These are phyloP conservation scores for Cercospora sp. DNA, from an alignment of 2,329 filamentous ascomycete species.

Conservation along the genomic window DNA sequence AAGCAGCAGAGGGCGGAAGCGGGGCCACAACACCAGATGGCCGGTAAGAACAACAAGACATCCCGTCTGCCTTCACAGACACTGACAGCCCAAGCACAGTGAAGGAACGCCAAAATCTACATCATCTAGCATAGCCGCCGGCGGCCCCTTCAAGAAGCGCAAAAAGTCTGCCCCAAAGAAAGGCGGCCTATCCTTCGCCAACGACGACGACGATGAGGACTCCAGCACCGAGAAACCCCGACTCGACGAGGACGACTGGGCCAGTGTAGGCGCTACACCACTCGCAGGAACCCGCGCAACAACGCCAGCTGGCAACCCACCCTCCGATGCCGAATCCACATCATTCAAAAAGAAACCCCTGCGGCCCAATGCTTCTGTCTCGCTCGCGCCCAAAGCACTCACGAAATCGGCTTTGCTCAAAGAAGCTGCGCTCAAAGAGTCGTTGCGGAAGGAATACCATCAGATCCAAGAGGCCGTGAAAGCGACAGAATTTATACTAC, in stretches of 20 bases:
- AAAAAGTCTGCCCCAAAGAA: slow-evolving; percentile 51
- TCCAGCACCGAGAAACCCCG: slow-evolving; percentile 5
- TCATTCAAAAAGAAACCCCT: slow-evolving; percentile 49
- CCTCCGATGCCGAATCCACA: slow-evolving; percentile 12
- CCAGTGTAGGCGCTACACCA: slow-evolving; percentile 5
- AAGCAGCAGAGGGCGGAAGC: slow-evolving; percentile 68
- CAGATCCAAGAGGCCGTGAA: slow-evolving; percentile 82
- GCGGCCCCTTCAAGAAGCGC: slow-evolving; percentile 56
- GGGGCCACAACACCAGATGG: slow-evolving; percentile 57
- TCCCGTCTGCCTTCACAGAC: slow-evolving; percentile 17
- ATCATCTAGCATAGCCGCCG: slow-evolving; percentile 4
- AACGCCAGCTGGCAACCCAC: slow-evolving; percentile 2
- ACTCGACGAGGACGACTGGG: slow-evolving; percentile 1
- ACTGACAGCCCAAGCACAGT: slow-evolving; percentile 61
- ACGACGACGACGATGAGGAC: slow-evolving; percentile 63
- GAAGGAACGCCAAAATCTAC: slow-evolving; percentile 51
- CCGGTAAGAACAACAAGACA: slow-evolving; percentile 53
- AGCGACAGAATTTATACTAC: slow-evolving; percentile 82
- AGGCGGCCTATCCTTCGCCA: slow-evolving; percentile 67
- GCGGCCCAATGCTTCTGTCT: slow-evolving; percentile 62
- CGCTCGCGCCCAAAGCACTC: slow-evolving; percentile 68
- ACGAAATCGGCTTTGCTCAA: slow-evolving; percentile 75
- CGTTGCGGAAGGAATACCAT: slow-evolving; percentile 76
- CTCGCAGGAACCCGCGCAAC: slow-evolving; percentile 6
- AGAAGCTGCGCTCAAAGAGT: slow-evolving; percentile 75